Conservation (phyloP, 805 yeast species). For the Cyberlindnera bimundalis region DNA sequence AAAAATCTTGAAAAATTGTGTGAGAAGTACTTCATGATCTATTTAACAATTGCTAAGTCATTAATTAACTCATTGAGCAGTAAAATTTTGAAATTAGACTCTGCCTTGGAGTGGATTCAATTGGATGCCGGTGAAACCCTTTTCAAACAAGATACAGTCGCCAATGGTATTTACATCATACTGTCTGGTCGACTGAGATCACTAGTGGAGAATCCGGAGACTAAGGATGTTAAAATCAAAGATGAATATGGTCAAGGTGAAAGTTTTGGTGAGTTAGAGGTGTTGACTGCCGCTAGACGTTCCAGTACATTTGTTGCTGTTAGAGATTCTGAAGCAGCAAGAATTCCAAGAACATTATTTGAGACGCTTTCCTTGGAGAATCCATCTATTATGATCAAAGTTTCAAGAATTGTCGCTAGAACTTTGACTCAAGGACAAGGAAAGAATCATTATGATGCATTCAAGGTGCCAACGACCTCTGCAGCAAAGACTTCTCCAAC, state of each 20-base stretch:
- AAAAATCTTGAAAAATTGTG: conserved; percentile 58
- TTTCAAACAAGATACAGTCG: conserved; percentile 78
- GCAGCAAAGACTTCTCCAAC: conserved; percentile 12
- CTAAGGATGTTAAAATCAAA: conserved; percentile 33
- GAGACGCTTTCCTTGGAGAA: conserved; percentile 79
- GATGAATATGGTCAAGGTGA: conserved; percentile 94
- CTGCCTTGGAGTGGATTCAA: conserved; percentile 94
- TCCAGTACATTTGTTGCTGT: conserved; percentile 74
- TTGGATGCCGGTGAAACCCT: conserved; percentile 80
- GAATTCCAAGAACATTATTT: conserved; percentile 87
- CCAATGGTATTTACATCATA: conserved; percentile 88
- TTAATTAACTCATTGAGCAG: conserved; percentile 64
- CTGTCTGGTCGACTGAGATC: conserved; percentile 85
- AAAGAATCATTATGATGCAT: conserved; percentile 2
- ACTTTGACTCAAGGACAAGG: conserved; percentile 32
- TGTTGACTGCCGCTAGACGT: conserved; percentile 73
- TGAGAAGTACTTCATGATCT: conserved; percentile 74
- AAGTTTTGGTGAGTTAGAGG: conserved; percentile 93
- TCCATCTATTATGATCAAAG: conserved; percentile 88
- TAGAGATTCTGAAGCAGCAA: conserved; percentile 89
- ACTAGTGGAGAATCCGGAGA: conserved; percentile 26
- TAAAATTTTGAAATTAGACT: conserved; percentile 72
- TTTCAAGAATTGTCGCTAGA: conserved; percentile 80
- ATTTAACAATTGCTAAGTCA: conserved; percentile 72
- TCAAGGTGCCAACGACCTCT: conserved; percentile 32